phyloP scores from a whole-genome alignment of 192 early-diverging fungal species.

The Rhizoclosmatium globosum region DNA sequence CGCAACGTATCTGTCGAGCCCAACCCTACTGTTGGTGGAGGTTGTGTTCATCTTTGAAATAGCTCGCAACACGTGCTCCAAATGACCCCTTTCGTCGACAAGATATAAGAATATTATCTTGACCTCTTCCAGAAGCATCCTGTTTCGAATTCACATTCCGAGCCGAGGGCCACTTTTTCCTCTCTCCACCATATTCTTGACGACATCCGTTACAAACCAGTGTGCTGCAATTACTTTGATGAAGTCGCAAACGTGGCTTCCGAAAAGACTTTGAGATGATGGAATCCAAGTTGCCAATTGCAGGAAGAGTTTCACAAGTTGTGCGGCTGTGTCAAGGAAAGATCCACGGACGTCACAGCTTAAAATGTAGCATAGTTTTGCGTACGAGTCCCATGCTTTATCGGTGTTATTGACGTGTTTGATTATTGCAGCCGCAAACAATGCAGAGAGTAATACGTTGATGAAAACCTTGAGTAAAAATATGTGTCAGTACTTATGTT shows the following conservation, averaged over 20 bases:
- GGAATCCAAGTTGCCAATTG: constrained; percentile 9
- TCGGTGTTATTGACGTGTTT: constrained; percentile 31
- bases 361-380: constrained; percentile 16
- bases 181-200: background rate
- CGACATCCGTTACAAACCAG: constrained; percentile 43
- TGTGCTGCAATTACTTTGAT: constrained; percentile 33
- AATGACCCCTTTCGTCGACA: constrained; percentile 13
- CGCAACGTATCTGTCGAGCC: background rate
- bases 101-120: background rate
- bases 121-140: background rate
- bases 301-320: constrained; percentile 30
- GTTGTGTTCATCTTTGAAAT: background rate
- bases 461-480: constrained; percentile 30
- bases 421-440: constrained; percentile 25
- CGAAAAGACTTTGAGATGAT: constrained; percentile 10
- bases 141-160: background rate
- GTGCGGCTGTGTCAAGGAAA: constrained; percentile 34
- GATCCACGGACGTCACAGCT: constrained; percentile 33
- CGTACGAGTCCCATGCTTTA: constrained; percentile 23
- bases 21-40: background rate
- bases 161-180: background rate
- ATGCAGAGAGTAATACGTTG: constrained; percentile 34
- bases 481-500: background rate
- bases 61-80: background rate
- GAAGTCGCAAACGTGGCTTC: constrained; percentile 40